Evolutionary conservation across 2,329 filamentous ascomycete genomes (phyloP).

Genomic region (Neofusicoccum ribis): DNA sequence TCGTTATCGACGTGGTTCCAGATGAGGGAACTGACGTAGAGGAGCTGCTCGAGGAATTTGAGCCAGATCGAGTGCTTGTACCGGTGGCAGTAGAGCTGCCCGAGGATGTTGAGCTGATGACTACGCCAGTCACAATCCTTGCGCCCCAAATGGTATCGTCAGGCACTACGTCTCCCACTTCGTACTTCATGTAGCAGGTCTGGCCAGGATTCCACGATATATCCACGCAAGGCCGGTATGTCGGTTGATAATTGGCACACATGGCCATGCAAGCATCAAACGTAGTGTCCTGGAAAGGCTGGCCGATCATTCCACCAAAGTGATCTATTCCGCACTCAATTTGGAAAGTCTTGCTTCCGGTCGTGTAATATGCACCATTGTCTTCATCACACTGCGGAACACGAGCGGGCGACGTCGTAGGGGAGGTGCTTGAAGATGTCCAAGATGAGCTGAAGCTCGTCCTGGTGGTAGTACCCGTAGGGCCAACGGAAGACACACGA

Average conservation of each 20-base stretch:
- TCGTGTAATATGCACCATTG: background rate
- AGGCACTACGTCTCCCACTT: background rate
- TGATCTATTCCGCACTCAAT: constrained; percentile 7
- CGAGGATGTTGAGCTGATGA: background rate
- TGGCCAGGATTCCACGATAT: background rate
- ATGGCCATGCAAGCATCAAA: background rate
- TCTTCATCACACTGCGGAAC: background rate
- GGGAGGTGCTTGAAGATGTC: background rate
- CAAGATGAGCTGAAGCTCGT: background rate
- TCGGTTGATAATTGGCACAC: background rate
- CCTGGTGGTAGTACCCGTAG: too few relatives aligned
- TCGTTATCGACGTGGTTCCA: too few relatives aligned
- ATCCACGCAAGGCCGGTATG: background rate
- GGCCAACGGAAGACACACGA: background rate
- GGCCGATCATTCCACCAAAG: background rate
- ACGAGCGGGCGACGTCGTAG: background rate
- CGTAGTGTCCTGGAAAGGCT: background rate
- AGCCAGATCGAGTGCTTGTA: too few relatives aligned
- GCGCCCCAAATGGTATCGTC: background rate
- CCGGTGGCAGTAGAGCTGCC: too few relatives aligned
- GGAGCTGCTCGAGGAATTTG: too few relatives aligned
- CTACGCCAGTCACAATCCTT: background rate
- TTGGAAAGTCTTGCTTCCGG: background rate
- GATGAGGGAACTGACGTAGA: too few relatives aligned
- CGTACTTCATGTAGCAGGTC: constrained; percentile 5